phyloP scores from a whole-genome alignment of 768 basidiomycete genomes.

The Mycena alexandri region DNA sequence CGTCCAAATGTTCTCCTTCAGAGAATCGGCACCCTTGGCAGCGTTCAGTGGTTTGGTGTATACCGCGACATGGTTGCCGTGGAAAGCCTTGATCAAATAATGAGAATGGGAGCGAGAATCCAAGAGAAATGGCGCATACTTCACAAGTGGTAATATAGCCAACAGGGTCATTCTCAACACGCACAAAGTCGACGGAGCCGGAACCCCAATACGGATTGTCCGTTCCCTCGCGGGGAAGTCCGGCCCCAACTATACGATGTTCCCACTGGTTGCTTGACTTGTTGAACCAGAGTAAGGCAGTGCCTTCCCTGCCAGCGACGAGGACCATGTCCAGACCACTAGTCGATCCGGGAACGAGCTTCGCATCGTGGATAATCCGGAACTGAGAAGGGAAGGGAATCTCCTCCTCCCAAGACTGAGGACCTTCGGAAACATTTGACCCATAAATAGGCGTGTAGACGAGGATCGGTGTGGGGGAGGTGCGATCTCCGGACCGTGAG shows the following conservation, averaged over 20 bases:
- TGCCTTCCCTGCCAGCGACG: constrained; percentile 15
- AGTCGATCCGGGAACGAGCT: constrained; percentile 13
- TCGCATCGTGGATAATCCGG: constrained; percentile 11
- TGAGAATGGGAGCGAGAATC: neutral
- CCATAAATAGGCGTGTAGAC: constrained; percentile 17
- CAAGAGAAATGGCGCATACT: neutral
- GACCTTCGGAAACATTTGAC: neutral
- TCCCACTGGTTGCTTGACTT: neutral
- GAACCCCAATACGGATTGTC: constrained; percentile 15
- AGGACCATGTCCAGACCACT: constrained; percentile 11
- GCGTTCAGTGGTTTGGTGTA: constrained; percentile 11
- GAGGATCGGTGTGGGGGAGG: constrained; percentile 9
- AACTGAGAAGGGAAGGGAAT: constrained; percentile 14
- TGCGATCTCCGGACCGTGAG: neutral
- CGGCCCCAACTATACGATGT: constrained; percentile 10
- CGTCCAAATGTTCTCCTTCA: constrained; percentile 35
- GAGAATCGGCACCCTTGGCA: constrained; percentile 17
- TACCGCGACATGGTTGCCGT: constrained; percentile 19
- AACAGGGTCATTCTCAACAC: constrained; percentile 11
- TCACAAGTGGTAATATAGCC: constrained; percentile 15
- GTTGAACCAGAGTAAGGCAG: constrained; percentile 11
- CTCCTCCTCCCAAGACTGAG: neutral
- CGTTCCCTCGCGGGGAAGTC: neutral
- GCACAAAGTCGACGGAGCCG: constrained; percentile 11
- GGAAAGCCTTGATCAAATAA: constrained; percentile 14